Percentiles rank a stretch among this genome's conserved stretches.
phyloP scores from a whole-genome alignment of 1,284 basidiomycete species.

The Phenoliferia sp. region DNA sequence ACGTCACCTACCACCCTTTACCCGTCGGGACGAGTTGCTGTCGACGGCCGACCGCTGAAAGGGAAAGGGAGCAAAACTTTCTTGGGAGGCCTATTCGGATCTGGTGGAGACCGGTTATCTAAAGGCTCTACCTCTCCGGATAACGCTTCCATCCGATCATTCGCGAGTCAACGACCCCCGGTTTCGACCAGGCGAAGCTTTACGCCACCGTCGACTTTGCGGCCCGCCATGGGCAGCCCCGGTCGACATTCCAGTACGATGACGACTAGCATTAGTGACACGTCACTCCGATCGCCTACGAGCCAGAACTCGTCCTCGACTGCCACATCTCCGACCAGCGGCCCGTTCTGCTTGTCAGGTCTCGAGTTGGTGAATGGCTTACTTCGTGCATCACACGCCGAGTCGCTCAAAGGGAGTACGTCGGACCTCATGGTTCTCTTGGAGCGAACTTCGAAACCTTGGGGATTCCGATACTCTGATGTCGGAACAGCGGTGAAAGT shows the following conservation, averaged over 20 bases:
- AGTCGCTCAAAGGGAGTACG: conserved; percentile 84
- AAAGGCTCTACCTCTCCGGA: neutral
- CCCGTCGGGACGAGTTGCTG: neutral
- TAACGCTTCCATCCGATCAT: neutral
- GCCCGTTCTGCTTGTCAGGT: conserved; percentile 4
- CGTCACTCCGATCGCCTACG: neutral
- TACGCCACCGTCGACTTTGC: neutral
- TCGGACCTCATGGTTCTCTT: conserved; percentile 85
- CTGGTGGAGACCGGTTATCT: neutral
- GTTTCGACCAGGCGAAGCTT: neutral
- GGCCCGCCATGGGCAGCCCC: neutral
- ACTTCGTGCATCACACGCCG: conserved; percentile 88
- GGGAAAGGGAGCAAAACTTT: conserved; percentile 9
- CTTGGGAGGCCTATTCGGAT: conserved; percentile 10
- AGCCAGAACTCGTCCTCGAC: neutral
- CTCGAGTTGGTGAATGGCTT: conserved; percentile 58
- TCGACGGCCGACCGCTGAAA: conserved; percentile 5
- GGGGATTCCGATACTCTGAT: conserved; percentile 51
- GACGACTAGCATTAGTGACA: conserved; percentile 12
- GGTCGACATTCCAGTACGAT: conserved; percentile 5
- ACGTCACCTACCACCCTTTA: neutral
- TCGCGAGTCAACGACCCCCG: neutral
- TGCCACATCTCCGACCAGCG: neutral
- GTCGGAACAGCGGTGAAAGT: conserved; percentile 75
- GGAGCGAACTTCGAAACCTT: conserved; percentile 61